Evolutionary conservation across 495 filamentous ascomycete species (phyloP), one percentile per base, ranked within the genome.

Genomic region (Podospora pseudoanserina): DNA sequence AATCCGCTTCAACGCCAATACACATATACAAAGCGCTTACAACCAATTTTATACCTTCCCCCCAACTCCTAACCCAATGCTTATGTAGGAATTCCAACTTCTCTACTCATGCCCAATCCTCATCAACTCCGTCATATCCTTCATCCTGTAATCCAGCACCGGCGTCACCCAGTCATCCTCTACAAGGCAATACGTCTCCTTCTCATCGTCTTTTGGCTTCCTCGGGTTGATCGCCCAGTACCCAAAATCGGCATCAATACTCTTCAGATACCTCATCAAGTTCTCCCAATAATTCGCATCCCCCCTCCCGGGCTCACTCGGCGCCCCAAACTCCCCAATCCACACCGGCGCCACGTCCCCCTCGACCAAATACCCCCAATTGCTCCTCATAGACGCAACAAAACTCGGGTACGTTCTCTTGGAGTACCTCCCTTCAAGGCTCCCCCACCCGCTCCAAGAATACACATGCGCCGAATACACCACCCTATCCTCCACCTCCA

Each of bases 401-500:
- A 89, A 88, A 62, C 82, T 84, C 9, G 79, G 73, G 69, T 88
- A 89, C 39, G 75, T 78, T 34, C 87, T 80, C 71, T 79, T 78
- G 4, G 82, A 75, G 67, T 85, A 88, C 19, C 79, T 74, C 0
- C 86, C 86, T 16, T 78, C 79, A 56, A 80, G 62, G 58, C 81
- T 84, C 6, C 86, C 85, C 86, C 86, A 88, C 56, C 87, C 86
- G 57, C 85, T 87, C 86, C 86, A 89, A 18, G 79, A 69, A 71
- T 88, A 88, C 6, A 88, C 87, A 72, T 89, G 87, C 0, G 83
- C 80, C 65, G 84, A 86, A 74, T 88, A 89, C n/a, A 89, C 86
- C 16, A 89, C 79, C 0, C 82, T 79, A 65, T 84, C 68, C 3
- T 78, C 73, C 16, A 86, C 70, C 66, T 84, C 83, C 58, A 89